Base-by-base conservation (phyloP, 169 alveolate species). In the Plasmodium fragile region DNA sequence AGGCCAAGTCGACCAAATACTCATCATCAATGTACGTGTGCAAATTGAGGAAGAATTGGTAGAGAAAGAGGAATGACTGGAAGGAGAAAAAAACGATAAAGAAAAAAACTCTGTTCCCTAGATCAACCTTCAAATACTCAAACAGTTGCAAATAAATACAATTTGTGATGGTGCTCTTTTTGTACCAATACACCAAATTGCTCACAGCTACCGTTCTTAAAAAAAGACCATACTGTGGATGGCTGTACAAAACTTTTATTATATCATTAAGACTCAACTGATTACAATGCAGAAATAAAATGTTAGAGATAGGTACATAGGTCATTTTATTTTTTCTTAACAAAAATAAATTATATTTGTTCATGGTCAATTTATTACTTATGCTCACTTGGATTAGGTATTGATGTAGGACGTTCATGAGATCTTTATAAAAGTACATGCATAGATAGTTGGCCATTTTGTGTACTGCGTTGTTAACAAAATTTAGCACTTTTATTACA, bases 21-120 rank as follows among this genome's bases (percentile, higher is more conserved):
- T 89, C 94, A 78, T 89, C 82, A 3, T 69, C 52, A 30, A 89
- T 89, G 78, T 89, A 89, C 1, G 90, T 89, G 85, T 89, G 94
- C 94, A 89, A 41, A n/a, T 89, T 89, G 4, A 89, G 5, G 70
- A 78, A 89, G 49, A 89, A 78, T 2, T 53, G 65, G 30, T 89
- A 89, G 16, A 89, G 81, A 59, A 89, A 89, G 18, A 18, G 87
- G 52, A 89, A 89, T 1, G 94, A 89, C 30, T 89, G 94, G 34
- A 77, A 55, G 8, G 90, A 77, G 81, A 89, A 89, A 34, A 89
- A 89, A 13, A 89, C 30, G 45, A 89, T 89, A 45, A 89, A 89
- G 73, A 89, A 89, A n/a, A 89, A 89, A 28, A 89, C 36, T 59
- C 94, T 45, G 72, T 89, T 89, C 22, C 94, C 94, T 18, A 77